A percentile compares a stretch with the other conserved stretches of the same genome.
Evolutionary conservation across 148 eudicot genomes (phyloP).

Genomic region (Rhododendron ovatum): DNA sequence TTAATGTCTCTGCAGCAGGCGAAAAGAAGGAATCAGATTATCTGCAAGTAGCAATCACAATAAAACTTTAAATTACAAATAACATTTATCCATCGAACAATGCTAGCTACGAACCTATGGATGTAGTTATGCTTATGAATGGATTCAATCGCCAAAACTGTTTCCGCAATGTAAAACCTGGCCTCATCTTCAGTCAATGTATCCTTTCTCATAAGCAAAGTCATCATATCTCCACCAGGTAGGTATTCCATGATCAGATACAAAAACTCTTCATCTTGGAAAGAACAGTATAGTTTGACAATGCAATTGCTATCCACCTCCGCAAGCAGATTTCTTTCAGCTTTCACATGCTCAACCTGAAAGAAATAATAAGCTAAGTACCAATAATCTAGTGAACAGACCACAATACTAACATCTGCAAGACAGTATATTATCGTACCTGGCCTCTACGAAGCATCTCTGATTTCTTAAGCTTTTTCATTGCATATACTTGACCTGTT

Average conservation of each 20-base stretch:
- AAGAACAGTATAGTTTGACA: conserved; percentile 97
- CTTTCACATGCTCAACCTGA: conserved; percentile 98
- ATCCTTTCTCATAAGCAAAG: conserved; percentile 95
- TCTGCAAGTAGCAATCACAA: not conserved
- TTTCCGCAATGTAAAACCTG: conserved; percentile 91
- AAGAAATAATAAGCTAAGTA: conserved; percentile 19
- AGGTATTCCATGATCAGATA: conserved; percentile 97
- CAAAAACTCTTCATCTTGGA: conserved; percentile 97
- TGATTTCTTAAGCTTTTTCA: conserved; percentile 96
- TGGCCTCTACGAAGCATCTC: conserved; percentile 99
- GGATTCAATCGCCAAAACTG: conserved; percentile 91
- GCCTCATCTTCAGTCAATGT: conserved; percentile 93
- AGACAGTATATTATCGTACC: conserved; percentile 29
- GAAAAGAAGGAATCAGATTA: conserved; percentile 9
- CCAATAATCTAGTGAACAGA: conserved; percentile 6
- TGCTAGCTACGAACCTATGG: conserved; percentile 61
- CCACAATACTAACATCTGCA: not conserved
- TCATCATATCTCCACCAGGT: conserved; percentile 99
- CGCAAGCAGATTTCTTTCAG: conserved; percentile 96
- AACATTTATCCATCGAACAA: not conserved
- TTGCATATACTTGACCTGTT: conserved; percentile 86
- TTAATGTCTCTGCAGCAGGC: conserved; percentile 77
- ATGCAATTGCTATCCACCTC: conserved; percentile 99
- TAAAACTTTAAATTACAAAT: not conserved
- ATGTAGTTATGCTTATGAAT: conserved; percentile 96